Percentiles rank a stretch among this genome's conserved stretches.
phyloP scores from a whole-genome alignment of 768 basidiomycete genomes.

The Boletus rufocinnamomeus region DNA sequence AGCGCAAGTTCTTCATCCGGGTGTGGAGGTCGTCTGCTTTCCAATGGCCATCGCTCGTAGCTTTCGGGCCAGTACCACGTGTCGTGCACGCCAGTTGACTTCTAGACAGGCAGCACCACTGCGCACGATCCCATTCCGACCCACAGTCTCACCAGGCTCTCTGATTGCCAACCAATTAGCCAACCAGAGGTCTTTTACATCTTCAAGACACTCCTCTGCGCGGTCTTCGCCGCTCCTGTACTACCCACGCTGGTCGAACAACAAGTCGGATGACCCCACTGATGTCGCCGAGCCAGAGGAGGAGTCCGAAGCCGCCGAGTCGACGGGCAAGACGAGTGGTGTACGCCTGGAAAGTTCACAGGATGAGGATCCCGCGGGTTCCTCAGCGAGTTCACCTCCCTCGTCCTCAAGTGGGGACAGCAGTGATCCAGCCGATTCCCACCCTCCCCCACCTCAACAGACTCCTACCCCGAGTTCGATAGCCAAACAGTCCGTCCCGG shows the following conservation, averaged over 20 bases:
- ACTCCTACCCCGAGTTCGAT: slow-evolving; percentile 53
- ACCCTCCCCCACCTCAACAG: slow-evolving; percentile 40
- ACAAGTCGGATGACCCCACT: slow-evolving; percentile 31
- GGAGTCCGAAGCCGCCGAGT: slow-evolving; percentile 29
- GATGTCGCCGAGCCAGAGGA: slow-evolving; percentile 29
- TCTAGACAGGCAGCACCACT: slow-evolving; percentile 5
- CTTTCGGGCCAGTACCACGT: slow-evolving; percentile 18
- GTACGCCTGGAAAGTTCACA: slow-evolving; percentile 29
- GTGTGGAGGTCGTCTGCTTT: slow-evolving; percentile 22
- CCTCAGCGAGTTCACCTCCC: slow-evolving; percentile 35
- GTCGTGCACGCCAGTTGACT: slow-evolving; percentile 16
- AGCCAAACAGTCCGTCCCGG: slow-evolving; percentile 86
- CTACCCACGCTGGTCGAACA: slow-evolving; percentile 44
- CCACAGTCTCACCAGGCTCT: slow-evolving; percentile 1
- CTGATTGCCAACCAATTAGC: slow-evolving; percentile 10
- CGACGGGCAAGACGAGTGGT: slow-evolving; percentile 14
- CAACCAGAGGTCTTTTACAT: slow-evolving; percentile 29
- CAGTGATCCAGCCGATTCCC: slow-evolving; percentile 41
- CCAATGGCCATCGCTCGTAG: slow-evolving; percentile 28
- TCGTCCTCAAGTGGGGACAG: slow-evolving; percentile 44
- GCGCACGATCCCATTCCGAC: slow-evolving; percentile 19
- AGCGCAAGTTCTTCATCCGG: slow-evolving; percentile 8
- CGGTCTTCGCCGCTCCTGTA: slow-evolving; percentile 35
- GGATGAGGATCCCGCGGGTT: slow-evolving; percentile 36
- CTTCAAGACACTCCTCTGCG: slow-evolving; percentile 25